These are phyloP conservation scores for Exophiala lecanii-corni DNA, from an alignment of 2,329 filamentous ascomycete genomes.

Conservation along the genomic window DNA sequence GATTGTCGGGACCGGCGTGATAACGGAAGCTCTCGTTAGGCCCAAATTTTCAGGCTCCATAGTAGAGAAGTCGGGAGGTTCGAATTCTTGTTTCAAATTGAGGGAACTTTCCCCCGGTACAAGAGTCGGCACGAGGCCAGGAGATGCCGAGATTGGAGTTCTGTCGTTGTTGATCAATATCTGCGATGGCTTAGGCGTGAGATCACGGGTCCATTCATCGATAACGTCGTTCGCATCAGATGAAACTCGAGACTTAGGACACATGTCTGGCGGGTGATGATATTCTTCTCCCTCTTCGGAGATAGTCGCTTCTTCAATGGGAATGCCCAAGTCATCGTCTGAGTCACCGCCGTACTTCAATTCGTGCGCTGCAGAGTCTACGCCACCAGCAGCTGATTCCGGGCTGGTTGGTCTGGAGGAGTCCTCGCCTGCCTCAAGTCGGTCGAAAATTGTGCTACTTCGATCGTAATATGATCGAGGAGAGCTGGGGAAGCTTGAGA, in stretches of 20 bases:
- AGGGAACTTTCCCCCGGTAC: too few relatives aligned
- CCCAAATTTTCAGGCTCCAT: too few relatives aligned
- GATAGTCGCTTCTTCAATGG: constrained; percentile 4
- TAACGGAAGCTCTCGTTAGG: too few relatives aligned
- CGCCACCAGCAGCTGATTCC: constrained; percentile 60
- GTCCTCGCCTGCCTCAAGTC: constrained; percentile 57
- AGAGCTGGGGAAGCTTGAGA: constrained; percentile 75
- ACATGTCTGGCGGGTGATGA: not conserved
- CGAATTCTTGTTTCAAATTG: too few relatives aligned
- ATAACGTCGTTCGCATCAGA: not conserved
- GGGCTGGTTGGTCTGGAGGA: constrained; percentile 77
- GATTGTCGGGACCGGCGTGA: not conserved
- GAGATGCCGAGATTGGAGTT: too few relatives aligned
- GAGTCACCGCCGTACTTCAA: constrained; percentile 1
- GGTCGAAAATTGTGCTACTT: constrained; percentile 73
- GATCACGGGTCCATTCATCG: constrained; percentile 8
- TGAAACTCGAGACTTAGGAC: not conserved
- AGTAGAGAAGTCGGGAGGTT: too few relatives aligned
- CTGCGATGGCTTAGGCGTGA: constrained; percentile 22
- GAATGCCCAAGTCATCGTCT: not conserved
- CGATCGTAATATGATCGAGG: constrained; percentile 66
- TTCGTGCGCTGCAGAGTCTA: constrained; percentile 59
- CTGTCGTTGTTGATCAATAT: constrained; percentile 4
- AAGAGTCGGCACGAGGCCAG: too few relatives aligned
- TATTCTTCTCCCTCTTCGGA: not conserved